phyloP scores from a whole-genome alignment of 129 eudicot genomes.

The Solidago caesia region DNA sequence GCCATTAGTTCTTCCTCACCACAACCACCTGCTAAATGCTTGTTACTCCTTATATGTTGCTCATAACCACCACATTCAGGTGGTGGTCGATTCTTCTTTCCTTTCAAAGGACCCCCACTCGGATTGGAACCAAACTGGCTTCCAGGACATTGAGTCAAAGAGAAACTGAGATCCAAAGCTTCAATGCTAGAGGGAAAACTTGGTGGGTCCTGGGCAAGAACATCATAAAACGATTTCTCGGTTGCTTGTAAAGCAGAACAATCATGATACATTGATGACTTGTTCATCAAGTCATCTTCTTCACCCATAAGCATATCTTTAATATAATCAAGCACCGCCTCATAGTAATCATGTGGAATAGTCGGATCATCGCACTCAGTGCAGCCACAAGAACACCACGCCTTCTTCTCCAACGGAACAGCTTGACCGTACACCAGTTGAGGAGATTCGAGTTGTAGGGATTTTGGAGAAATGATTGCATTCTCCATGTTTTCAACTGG shows the following conservation, averaged over 20 bases:
- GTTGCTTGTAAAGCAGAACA: conserved; percentile 63
- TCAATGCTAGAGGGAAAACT: conserved; percentile 19
- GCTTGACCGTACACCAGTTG: conserved; percentile 8
- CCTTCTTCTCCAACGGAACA: conserved; percentile 7
- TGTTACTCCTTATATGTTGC: conserved; percentile 32
- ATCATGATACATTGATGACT: conserved; percentile 60
- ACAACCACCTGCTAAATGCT: conserved; percentile 39
- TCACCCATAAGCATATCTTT: conserved; percentile 63
- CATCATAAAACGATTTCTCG: conserved; percentile 53
- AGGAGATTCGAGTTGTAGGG: conserved; percentile 10
- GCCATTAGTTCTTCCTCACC: conserved; percentile 33
- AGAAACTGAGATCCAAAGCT: conserved; percentile 19
- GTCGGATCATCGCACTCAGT: conserved; percentile 29
- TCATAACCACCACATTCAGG: conserved; percentile 23
- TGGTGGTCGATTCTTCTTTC: conserved; percentile 37
- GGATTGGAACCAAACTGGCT: neutral
- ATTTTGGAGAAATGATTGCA: conserved; percentile 20
- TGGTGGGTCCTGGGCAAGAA: conserved; percentile 36
- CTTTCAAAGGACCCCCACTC: conserved; percentile 16
- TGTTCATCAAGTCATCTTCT: conserved; percentile 51
- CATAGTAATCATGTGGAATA: conserved; percentile 34
- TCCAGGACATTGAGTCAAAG: neutral
- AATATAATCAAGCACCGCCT: conserved; percentile 45
- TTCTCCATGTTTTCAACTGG: conserved; percentile 21
- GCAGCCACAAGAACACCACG: conserved; percentile 35